Conservation (phyloP, 352 stramenopile genomes). For the Pythium coloratum region DNA sequence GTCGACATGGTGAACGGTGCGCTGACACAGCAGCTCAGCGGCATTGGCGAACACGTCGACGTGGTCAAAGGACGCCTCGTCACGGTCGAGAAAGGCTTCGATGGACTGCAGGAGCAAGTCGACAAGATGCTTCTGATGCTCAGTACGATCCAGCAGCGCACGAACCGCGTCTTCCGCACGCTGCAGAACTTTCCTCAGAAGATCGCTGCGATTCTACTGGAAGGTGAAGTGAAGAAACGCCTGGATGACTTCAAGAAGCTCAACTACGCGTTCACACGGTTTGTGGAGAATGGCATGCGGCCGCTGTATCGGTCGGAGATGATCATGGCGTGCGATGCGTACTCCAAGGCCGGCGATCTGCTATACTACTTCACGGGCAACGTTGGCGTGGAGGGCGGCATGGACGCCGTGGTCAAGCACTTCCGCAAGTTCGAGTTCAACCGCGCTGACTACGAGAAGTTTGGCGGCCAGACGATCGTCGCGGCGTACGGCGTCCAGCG, state of each 20-base stretch:
- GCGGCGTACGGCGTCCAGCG: constrained; percentile 13
- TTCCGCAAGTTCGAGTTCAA: constrained; percentile 5
- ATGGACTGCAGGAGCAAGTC: constrained; percentile 2
- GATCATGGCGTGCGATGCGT: constrained; percentile 2
- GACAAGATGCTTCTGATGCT: constrained; percentile 15
- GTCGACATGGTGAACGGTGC: constrained; percentile 6
- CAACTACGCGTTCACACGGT: constrained; percentile 16
- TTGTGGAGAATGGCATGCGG: constrained; percentile 9
- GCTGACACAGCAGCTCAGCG: constrained; percentile 4
- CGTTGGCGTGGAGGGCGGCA: constrained; percentile 4
- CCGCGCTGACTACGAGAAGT: constrained; percentile 9
- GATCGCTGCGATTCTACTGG: neutral
- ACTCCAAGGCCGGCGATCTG: constrained; percentile 11
- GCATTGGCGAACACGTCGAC: constrained; percentile 1
- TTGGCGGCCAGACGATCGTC: constrained; percentile 12
- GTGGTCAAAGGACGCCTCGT: constrained; percentile 8
- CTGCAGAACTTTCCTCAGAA: constrained; percentile 10
- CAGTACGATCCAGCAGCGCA: constrained; percentile 10
- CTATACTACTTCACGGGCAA: constrained; percentile 12
- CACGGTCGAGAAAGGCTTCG: neutral
- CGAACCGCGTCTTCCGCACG: constrained; percentile 14
- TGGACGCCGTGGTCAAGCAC: constrained; percentile 7
- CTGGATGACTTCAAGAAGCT: constrained; percentile 17
- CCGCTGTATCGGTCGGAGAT: constrained; percentile 10
- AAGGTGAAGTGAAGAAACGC: constrained; percentile 5